Conservation (phyloP, 305 asterid species). For the Fraxinus nigra region DNA sequence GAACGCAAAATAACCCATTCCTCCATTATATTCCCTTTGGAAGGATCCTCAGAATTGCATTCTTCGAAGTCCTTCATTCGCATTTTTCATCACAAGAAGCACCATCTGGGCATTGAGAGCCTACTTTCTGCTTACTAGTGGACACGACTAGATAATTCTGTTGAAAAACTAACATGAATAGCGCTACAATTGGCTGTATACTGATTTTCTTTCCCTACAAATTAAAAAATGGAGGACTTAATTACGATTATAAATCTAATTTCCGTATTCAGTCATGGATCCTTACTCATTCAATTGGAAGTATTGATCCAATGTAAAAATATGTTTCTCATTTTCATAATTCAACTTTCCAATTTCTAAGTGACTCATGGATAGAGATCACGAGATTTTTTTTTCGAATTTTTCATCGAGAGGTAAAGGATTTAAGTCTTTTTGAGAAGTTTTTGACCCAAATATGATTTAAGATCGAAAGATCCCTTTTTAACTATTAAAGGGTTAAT, state of each 20-base stretch:
- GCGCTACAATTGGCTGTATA: neutral
- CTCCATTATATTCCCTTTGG: neutral
- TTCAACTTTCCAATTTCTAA: neutral
- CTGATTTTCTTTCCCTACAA: neutral
- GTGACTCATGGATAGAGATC: neutral
- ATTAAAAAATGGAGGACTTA: too few relatives aligned
- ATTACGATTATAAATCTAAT: too few relatives aligned
- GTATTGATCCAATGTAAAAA: neutral
- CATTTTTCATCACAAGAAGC: constrained; percentile 18
- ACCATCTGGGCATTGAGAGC: neutral
- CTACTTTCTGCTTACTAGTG: neutral
- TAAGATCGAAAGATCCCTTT: too few relatives aligned
- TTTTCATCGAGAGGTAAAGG: neutral
- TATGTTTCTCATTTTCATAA: neutral
- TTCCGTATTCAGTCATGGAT: neutral
- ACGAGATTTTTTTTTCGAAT: neutral
- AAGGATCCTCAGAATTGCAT: neutral
- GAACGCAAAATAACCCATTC: neutral
- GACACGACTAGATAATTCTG: neutral
- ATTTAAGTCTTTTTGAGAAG: too few relatives aligned
- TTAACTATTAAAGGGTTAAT: too few relatives aligned
- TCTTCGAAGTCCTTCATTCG: constrained; percentile 15
- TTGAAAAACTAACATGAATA: neutral
- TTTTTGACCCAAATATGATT: too few relatives aligned
- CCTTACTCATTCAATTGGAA: neutral